phyloP scores from a whole-genome alignment of 768 basidiomycete genomes.

The Tricholoma flavovirens region DNA sequence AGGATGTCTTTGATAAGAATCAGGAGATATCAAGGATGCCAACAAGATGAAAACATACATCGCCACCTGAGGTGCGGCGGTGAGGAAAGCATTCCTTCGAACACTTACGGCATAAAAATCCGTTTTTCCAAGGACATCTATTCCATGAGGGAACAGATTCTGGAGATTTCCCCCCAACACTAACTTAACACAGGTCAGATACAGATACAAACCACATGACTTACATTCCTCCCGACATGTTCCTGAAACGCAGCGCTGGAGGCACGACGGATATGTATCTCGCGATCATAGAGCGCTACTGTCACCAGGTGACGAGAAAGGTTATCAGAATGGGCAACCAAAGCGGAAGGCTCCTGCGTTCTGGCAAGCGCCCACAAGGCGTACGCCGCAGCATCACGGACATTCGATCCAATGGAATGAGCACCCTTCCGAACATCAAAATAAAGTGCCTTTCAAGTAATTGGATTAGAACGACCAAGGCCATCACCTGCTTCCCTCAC shows the following conservation, averaged over 20 bases:
- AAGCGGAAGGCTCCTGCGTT: slow-evolving; percentile 52
- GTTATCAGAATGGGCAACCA: slow-evolving; percentile 54
- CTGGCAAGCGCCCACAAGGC: slow-evolving; percentile 93
- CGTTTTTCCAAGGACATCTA: slow-evolving; percentile 84
- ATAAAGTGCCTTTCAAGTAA: slow-evolving; percentile 62
- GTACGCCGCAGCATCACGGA: slow-evolving; percentile 92
- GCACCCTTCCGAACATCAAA: slow-evolving; percentile 91
- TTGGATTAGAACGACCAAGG: background rate
- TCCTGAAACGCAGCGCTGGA: slow-evolving; percentile 98
- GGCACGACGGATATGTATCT: slow-evolving; percentile 90
- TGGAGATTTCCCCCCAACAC: slow-evolving; percentile 23
- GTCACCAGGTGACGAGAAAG: slow-evolving; percentile 71
- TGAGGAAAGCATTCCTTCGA: slow-evolving; percentile 76
- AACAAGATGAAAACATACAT: slow-evolving; percentile 45
- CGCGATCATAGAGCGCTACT: slow-evolving; percentile 85
- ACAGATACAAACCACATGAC: slow-evolving; percentile 17
- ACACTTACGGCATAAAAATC: slow-evolving; percentile 95
- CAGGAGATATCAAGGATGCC: background rate
- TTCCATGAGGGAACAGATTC: slow-evolving; percentile 90
- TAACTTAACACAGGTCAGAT: background rate
- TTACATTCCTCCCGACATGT: slow-evolving; percentile 88
- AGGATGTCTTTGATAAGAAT: slow-evolving; percentile 46
- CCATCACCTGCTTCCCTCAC: slow-evolving; percentile 31
- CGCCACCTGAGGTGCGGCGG: slow-evolving; percentile 82
- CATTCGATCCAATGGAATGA: slow-evolving; percentile 90